These are phyloP conservation scores for Grigorovia yakushimaensis DNA, from an alignment of 805 yeast genomes.

Conservation along the genomic window DNA sequence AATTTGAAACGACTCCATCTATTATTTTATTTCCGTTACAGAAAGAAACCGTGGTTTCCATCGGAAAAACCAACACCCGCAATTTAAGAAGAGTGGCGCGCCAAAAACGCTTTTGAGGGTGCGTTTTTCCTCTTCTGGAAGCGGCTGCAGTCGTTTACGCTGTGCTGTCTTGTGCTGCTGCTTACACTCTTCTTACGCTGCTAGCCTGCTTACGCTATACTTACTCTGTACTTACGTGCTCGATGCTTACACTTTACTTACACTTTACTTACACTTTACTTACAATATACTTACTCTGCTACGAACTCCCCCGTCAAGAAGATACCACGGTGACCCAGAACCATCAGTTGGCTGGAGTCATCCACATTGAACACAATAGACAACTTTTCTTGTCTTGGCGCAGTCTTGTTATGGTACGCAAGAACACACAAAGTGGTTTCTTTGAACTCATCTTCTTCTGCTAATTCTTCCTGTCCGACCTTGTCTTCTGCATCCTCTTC, in stretches of 20 bases:
- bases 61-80: not conserved
- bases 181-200: too few species aligned
- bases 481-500: conserved; percentile 39
- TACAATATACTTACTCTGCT: too few species aligned
- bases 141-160: too few species aligned
- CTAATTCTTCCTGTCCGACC: too few species aligned
- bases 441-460: conserved; percentile 60
- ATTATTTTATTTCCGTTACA: not conserved
- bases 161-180: too few species aligned
- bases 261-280: too few species aligned
- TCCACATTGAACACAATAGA: conserved; percentile 33
- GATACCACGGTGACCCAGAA: conserved; percentile 83
- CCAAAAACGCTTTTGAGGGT: not conserved
- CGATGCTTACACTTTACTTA: too few species aligned
- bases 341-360: conserved; percentile 84
- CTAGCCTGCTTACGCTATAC: too few species aligned
- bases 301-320: conserved; percentile 87
- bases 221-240: too few species aligned
- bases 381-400: not conserved
- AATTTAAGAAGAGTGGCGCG: not conserved
- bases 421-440: conserved; percentile 47
- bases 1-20: not conserved
- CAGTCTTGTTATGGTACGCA: not conserved
- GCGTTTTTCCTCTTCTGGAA: too few species aligned
- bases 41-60: not conserved